phyloP scores from a whole-genome alignment of 2,329 filamentous ascomycete species.

The Trichoderma sp. region DNA sequence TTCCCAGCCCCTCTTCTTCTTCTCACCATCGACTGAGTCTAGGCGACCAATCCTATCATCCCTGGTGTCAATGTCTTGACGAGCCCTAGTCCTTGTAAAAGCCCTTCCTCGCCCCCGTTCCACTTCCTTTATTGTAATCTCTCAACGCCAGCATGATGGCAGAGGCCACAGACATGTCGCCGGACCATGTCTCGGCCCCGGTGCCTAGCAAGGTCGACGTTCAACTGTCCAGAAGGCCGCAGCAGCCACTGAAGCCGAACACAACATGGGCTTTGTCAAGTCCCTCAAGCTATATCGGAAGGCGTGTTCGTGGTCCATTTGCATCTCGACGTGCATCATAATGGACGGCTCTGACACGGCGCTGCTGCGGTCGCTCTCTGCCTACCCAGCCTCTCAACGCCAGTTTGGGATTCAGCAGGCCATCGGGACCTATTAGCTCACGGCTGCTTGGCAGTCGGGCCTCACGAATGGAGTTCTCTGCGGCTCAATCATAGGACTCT shows the following conservation, averaged over 20 bases:
- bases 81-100: neutral
- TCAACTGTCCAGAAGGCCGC: conserved; percentile 31
- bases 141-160: neutral
- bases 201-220: conserved; percentile 28
- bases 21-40: too few species aligned
- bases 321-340: conserved; percentile 44
- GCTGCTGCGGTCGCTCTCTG: conserved; percentile 47
- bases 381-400: conserved; percentile 44
- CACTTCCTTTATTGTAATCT: neutral
- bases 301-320: conserved; percentile 44
- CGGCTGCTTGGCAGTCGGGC: conserved; percentile 55
- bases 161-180: neutral
- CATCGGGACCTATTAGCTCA: conserved; percentile 49
- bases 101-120: neutral
- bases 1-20: neutral
- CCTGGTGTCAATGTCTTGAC: neutral
- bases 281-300: conserved; percentile 47
- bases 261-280: conserved; percentile 38
- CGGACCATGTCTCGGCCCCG: neutral
- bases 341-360: conserved; percentile 48
- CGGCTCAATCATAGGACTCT: conserved; percentile 55
- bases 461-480: conserved; percentile 52
- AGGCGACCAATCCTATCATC: neutral
- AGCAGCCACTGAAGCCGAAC: conserved; percentile 41
- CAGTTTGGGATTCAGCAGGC: conserved; percentile 44